Conservation (phyloP, 2,329 filamentous ascomycete species). For the Phialophora chinensis region DNA sequence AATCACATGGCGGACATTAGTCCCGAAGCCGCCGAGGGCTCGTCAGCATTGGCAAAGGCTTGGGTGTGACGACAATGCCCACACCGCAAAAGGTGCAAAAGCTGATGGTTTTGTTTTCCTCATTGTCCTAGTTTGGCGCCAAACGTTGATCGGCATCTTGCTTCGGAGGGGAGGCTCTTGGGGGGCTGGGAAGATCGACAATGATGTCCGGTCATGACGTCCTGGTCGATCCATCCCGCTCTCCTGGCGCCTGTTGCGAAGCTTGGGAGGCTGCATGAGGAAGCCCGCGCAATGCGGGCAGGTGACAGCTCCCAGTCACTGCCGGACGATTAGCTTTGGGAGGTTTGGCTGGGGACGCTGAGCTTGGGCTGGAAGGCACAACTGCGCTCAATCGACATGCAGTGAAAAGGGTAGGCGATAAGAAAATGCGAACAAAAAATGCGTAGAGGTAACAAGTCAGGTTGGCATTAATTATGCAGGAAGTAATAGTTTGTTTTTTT, state of each 20-base stretch:
- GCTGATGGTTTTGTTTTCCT: not conserved
- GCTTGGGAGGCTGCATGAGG: not conserved
- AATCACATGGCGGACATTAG: conserved; percentile 7
- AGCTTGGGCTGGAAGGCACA: not conserved
- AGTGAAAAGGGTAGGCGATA: not conserved
- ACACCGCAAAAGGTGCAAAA: not conserved
- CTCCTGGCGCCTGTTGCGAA: not conserved
- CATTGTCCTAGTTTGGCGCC: not conserved
- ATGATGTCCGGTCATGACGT: not conserved
- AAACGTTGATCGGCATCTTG: not conserved
- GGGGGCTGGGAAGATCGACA: not conserved
- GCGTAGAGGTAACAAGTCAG: not conserved
- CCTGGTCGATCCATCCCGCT: not conserved
- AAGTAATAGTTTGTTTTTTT: conserved; percentile 11
- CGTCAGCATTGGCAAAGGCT: conserved; percentile 11
- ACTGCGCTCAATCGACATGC: not conserved
- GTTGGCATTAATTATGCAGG: conserved; percentile 4
- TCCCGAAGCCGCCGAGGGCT: not conserved
- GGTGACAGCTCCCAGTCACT: not conserved
- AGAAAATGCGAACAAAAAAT: not conserved
- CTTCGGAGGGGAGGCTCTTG: not conserved
- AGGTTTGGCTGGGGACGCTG: not conserved
- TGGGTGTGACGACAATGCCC: conserved; percentile 19
- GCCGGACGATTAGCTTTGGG: not conserved
- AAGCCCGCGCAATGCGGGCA: not conserved